These are phyloP conservation scores for Leishmania arabica DNA, from an alignment of 208 protist species.

Conservation along the genomic window DNA sequence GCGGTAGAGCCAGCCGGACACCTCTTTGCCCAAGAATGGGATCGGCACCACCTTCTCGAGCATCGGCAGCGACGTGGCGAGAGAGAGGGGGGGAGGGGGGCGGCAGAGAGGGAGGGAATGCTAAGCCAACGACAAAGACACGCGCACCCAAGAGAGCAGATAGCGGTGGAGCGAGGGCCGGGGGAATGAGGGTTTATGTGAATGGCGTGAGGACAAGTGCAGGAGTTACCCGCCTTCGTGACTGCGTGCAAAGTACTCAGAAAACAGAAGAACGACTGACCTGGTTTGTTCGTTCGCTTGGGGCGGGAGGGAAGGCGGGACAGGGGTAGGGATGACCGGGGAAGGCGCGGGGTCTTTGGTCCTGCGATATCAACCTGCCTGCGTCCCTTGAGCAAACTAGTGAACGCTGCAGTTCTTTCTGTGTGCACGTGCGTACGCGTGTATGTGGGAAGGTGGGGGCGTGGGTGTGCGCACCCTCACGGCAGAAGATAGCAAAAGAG, in stretches of 20 bases:
- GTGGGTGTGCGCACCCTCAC: too few species aligned
- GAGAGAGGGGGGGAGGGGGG: too few species aligned
- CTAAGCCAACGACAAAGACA: background rate
- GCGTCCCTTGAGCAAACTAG: background rate
- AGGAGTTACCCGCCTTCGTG: too few species aligned
- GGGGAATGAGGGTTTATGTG: background rate
- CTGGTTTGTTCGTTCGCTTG: background rate
- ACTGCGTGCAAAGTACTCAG: background rate
- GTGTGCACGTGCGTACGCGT: background rate
- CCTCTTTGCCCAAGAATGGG: constrained; percentile 76
- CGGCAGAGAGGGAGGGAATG: too few species aligned
- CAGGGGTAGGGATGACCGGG: background rate
- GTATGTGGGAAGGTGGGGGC: background rate
- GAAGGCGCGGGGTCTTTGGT: background rate
- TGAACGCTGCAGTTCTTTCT: background rate
- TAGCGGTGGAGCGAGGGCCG: background rate
- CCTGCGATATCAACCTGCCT: background rate
- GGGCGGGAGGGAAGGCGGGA: background rate
- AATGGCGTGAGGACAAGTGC: background rate
- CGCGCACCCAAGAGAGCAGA: background rate
- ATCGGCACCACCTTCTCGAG: constrained; percentile 86
- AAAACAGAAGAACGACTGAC: background rate
- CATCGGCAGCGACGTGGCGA: constrained; percentile 33
- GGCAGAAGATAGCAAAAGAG: background rate
- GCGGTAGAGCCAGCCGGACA: constrained; percentile 84